A percentile compares a stretch with the other conserved stretches of the same genome.
Conservation (phyloP, 148 eudicot species). For the Silene latifolia region DNA sequence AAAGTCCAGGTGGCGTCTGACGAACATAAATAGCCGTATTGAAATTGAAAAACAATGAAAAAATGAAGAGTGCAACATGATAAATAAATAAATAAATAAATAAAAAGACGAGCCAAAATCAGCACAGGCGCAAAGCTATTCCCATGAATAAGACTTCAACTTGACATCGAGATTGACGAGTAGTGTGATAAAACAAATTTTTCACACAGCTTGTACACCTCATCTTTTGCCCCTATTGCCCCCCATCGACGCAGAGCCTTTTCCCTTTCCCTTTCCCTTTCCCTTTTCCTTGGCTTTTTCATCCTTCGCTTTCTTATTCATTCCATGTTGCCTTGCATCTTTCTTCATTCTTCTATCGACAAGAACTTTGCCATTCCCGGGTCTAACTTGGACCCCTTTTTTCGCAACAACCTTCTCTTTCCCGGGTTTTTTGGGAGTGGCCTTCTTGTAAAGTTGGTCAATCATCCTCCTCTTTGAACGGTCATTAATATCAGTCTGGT, state of each 20-base stretch:
- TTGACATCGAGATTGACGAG: too few relatives aligned
- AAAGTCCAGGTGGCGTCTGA: neutral
- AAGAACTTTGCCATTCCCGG: slow-evolving; percentile 79
- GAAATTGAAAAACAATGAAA: too few relatives aligned
- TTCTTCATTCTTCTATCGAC: slow-evolving; percentile 86
- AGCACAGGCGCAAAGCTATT: too few relatives aligned
- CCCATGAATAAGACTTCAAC: too few relatives aligned
- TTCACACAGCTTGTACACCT: neutral
- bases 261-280: slow-evolving; percentile 25
- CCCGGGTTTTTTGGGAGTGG: slow-evolving; percentile 57
- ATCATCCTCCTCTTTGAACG: slow-evolving; percentile 86
- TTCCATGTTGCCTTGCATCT: slow-evolving; percentile 53
- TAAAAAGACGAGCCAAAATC: neutral
- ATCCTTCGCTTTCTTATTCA: slow-evolving; percentile 39
- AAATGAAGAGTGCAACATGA: neutral
- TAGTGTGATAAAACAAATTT: too few relatives aligned
- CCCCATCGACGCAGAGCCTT: slow-evolving; percentile 21
- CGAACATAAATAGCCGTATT: neutral
- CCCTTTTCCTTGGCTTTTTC: slow-evolving; percentile 43
- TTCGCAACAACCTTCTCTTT: slow-evolving; percentile 88
- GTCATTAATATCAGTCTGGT: slow-evolving; percentile 76
- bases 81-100: too few relatives aligned
- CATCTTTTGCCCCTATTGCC: slow-evolving; percentile 17
- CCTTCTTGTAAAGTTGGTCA: slow-evolving; percentile 74
- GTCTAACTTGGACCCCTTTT: slow-evolving; percentile 80